Evolutionary conservation across 257 asterid species (phyloP), one percentile per base, ranked within the genome.

Genomic region (Petunia axillaris): DNA sequence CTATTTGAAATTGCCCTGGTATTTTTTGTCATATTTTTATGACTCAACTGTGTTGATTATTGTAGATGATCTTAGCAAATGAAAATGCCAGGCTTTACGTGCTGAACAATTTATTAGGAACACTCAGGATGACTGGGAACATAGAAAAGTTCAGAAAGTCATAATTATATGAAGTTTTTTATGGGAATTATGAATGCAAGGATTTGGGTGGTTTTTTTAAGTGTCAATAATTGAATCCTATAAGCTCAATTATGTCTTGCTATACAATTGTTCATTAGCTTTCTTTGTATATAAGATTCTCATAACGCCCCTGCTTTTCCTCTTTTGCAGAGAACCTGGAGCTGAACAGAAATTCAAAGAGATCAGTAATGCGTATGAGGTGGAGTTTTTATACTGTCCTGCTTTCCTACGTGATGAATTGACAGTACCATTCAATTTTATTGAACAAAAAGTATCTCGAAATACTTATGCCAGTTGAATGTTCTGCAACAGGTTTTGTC

Each of bases 281-380:
- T 25, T 25, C 25, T 25, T 25, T 25, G 25, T 25, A 25, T 25
- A 25, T 25, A 25, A 25, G 25, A 25, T 25, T 25, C 25, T 25
- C 25, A 25, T 25, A 25, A 25, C 25, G 0, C 25, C 25, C 25
- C 25, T 25, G 57, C 57, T 52, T 52, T 10, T 52, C 11, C 11
- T 10, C 0, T 9, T 2, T 9, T 50, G 85, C 90, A 96, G 99
- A 86, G 98, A 91, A 85, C 79, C 98, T 80, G 94, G 91, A 81
- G 99, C 99, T 52, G 99, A 96, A 82, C 87, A 88, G n/a, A 96
- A 94, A 80, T 96, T 96, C 81, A 96, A 96, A 89, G 98, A 96
- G 90, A 90, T 96, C 52, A 91, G 99, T 82, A 94, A 96, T 87
- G 98, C 99, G 10, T 96, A 96, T 80, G 99, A 96, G 98, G 99